These are phyloP conservation scores for Macaranga tanarius DNA, from an alignment of 441 rosid genomes.

Conservation along the genomic window DNA sequence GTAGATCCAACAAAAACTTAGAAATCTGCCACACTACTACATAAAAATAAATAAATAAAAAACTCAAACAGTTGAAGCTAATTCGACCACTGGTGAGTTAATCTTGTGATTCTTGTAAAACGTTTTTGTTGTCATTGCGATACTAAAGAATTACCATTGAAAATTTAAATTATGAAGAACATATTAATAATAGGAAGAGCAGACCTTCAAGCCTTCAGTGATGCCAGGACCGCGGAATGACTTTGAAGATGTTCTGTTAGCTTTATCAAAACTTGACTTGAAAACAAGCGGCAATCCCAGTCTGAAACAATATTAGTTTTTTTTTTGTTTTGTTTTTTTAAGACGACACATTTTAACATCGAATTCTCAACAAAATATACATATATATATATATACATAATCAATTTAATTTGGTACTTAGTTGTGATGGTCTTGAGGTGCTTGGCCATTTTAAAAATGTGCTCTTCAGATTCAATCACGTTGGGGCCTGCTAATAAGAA, in stretches of 20 bases:
- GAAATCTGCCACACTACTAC: no score
- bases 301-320: conserved; percentile 33
- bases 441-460: conserved; percentile 66
- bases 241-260: conserved; percentile 81
- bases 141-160: background rate
- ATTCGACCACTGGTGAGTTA: no score
- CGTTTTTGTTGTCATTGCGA: background rate
- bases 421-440: conserved; percentile 55
- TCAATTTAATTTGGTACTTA: no score
- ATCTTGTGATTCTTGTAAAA: no score
- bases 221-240: conserved; percentile 93
- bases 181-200: background rate
- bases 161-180: background rate
- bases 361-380: no score
- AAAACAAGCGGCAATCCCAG: conserved; percentile 77
- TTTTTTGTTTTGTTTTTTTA: no score
- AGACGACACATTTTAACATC: no score
- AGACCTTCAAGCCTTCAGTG: conserved; percentile 82
- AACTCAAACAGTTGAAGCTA: no score
- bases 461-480: conserved; percentile 93
- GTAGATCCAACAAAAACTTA: background rate
- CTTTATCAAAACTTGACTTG: conserved; percentile 95
- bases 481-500: conserved; percentile 89
- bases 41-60: no score
- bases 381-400: no score